A percentile compares a stretch with the other conserved stretches of the same genome.
These are phyloP conservation scores for Elsinoe ampelina DNA, from an alignment of 2,329 filamentous ascomycete species.

Conservation along the genomic window DNA sequence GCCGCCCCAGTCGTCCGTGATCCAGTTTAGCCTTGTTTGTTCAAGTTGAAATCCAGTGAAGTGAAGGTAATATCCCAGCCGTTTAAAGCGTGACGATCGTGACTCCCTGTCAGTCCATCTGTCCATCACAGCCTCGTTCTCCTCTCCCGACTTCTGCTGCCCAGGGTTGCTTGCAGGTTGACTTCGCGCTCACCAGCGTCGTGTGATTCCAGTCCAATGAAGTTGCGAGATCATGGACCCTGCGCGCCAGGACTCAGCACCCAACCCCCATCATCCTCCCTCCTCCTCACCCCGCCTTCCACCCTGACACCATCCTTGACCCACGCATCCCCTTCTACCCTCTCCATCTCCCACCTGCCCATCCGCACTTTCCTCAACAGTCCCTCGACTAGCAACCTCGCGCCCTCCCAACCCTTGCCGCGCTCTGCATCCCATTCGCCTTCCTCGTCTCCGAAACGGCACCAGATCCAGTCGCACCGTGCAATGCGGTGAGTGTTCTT, in stretches of 20 bases:
- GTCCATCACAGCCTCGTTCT: too few relatives aligned
- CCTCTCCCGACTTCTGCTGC: too few relatives aligned
- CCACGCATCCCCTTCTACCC: slow-evolving; percentile 66
- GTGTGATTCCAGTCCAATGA: not conserved
- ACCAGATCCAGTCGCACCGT: slow-evolving; percentile 91
- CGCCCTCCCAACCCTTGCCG: slow-evolving; percentile 56
- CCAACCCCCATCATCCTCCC: slow-evolving; percentile 40
- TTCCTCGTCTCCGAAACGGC: slow-evolving; percentile 71
- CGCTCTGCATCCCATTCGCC: slow-evolving; percentile 73
- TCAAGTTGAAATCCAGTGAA: too few relatives aligned
- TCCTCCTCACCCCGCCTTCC: slow-evolving; percentile 46
- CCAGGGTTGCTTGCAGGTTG: too few relatives aligned
- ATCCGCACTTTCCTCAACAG: slow-evolving; percentile 73
- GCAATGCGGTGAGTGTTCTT: slow-evolving; percentile 85
- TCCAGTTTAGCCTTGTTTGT: too few relatives aligned
- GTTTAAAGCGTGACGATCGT: too few relatives aligned
- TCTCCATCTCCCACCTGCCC: slow-evolving; percentile 61
- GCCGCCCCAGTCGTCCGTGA: too few relatives aligned
- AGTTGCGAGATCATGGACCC: not conserved
- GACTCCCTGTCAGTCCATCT: too few relatives aligned
- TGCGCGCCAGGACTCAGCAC: not conserved
- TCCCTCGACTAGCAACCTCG: slow-evolving; percentile 72
- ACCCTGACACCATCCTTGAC: slow-evolving; percentile 64
- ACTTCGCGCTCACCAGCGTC: too few relatives aligned
- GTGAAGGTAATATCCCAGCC: too few relatives aligned